Base-by-base conservation (phyloP, 148 eudicot species). In the Chenopodium quinoa region DNA sequence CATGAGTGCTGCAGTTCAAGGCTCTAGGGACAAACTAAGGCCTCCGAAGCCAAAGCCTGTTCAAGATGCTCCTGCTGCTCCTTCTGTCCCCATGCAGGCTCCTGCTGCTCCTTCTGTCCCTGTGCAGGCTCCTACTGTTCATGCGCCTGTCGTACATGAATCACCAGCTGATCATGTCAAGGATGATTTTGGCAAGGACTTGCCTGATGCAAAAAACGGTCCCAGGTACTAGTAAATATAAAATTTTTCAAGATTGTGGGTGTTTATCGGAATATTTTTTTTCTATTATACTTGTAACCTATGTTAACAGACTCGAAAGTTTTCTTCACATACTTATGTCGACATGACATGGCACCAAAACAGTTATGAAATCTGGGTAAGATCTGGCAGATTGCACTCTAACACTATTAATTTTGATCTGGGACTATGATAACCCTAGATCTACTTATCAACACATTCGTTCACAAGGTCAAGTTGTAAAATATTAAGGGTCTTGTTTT, bases 1-100 rank as follows among this genome's bases (percentile, higher is more conserved):
- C 83, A 91, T 95, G 93, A 89, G 91, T 81, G 94, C 92, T 70
- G 91, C 87, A 75, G 92, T 91, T 72, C 90, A 82, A 89, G 93
- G 90, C 10, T 81, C 93, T 19, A 91, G 92, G 86, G 97, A 89
- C 11, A 95, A 89, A 81, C 86, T 86, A 68, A 87, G 91, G 85
- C 50, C 85, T 70, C 76, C 86, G 25, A 95, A 85, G 87, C 82
- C 90, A 31, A 93, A 87, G 81, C 81, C 82, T 64, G 79, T 37
- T 54, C 87, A 77, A 72, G 93, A 89, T 84, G 87, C 86, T 77
- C 81, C 86, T 4, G 87, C 82, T 78, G 69, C 89, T 70, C 90
- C 89, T 58, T 75, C 77, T 75, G 72, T 76, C 40, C 73, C 65
- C 79, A 79, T 71, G 73, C 82, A 73, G 19, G 58, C 82, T 66